These are phyloP conservation scores for Puccinia coronata DNA, from an alignment of 1,284 basidiomycete genomes.

Conservation along the genomic window DNA sequence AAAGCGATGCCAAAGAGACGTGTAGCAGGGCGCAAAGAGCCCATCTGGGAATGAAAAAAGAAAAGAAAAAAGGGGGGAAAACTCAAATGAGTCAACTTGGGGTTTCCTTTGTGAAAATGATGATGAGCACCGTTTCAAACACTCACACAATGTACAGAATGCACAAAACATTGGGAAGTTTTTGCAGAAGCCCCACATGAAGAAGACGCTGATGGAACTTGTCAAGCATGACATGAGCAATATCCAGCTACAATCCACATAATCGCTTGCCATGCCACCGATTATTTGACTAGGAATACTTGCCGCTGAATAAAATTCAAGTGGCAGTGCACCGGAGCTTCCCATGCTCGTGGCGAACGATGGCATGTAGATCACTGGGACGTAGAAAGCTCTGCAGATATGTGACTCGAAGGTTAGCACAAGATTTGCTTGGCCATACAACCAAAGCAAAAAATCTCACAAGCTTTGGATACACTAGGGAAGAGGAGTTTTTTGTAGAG, in stretches of 20 bases:
- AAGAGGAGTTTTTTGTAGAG: not conserved
- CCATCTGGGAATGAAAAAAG: too few relatives aligned
- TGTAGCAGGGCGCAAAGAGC: constrained; percentile 12
- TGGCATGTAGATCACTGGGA: constrained; percentile 15
- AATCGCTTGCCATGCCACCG: constrained; percentile 27
- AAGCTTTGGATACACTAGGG: constrained; percentile 21
- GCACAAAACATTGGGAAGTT: constrained; percentile 33
- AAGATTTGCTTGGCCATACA: too few relatives aligned
- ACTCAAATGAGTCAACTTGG: too few relatives aligned
- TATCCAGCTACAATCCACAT: constrained; percentile 26
- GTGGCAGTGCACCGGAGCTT: constrained; percentile 19
- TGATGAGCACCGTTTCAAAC: not conserved
- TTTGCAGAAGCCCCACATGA: too few relatives aligned
- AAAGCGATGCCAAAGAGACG: constrained; percentile 18
- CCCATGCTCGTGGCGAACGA: constrained; percentile 23
- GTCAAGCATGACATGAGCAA: not conserved
- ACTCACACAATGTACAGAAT: constrained; percentile 31
- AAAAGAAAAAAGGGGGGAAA: too few relatives aligned
- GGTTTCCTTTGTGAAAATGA: not conserved
- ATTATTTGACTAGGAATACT: constrained; percentile 26
- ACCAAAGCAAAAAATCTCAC: not conserved
- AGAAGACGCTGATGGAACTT: constrained; percentile 23
- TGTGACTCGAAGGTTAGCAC: not conserved
- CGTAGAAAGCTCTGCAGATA: constrained; percentile 19
- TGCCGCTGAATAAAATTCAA: constrained; percentile 20